These are phyloP conservation scores for Xylaria sp. DNA, from an alignment of 2,329 filamentous ascomycete genomes.

Conservation along the genomic window DNA sequence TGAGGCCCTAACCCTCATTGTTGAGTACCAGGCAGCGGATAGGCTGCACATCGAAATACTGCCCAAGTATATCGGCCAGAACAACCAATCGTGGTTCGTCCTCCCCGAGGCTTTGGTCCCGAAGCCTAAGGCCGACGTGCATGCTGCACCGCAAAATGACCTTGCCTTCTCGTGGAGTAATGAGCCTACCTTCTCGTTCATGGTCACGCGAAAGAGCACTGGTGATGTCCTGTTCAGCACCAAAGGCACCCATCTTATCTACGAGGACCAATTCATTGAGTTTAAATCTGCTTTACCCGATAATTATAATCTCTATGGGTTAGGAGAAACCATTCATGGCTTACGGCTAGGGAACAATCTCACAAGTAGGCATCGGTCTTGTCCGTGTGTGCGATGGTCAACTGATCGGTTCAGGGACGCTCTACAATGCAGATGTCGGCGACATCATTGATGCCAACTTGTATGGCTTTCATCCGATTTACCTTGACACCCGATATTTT, in stretches of 20 bases:
- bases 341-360: conserved; percentile 75
- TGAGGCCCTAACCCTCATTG: conserved; percentile 66
- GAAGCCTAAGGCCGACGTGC: conserved; percentile 52
- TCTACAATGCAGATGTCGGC: conserved; percentile 70
- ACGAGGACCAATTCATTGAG: conserved; percentile 79
- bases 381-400: not conserved
- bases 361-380: conserved; percentile 55
- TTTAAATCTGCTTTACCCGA: conserved; percentile 69
- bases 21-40: conserved; percentile 69
- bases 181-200: conserved; percentile 69
- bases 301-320: conserved; percentile 76
- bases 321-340: conserved; percentile 75
- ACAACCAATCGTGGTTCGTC: conserved; percentile 70
- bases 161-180: conserved; percentile 60
- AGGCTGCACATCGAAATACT: conserved; percentile 73
- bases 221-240: conserved; percentile 73
- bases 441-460: conserved; percentile 71
- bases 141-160: conserved; percentile 57
- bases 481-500: conserved; percentile 80
- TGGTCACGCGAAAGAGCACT: conserved; percentile 62
- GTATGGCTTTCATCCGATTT: conserved; percentile 79
- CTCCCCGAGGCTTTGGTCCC: conserved; percentile 68
- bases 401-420: conserved; percentile 43
- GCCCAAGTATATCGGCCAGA: conserved; percentile 64
- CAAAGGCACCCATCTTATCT: conserved; percentile 67